Evolutionary conservation across 768 basidiomycete species (phyloP).

Genomic region (Tubosaeta brunneosetosa): DNA sequence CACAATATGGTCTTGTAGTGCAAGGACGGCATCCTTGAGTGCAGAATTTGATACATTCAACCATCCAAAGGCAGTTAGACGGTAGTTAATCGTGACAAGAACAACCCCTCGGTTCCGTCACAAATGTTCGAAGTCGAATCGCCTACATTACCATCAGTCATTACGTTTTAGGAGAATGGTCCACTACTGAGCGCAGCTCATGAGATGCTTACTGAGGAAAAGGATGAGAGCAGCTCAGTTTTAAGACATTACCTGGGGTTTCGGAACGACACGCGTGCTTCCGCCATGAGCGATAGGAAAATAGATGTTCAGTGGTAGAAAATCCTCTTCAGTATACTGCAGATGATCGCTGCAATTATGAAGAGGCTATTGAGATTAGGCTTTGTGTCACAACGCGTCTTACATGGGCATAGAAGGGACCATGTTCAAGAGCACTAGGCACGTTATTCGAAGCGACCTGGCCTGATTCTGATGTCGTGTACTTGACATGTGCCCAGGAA

Average conservation of each 20-base stretch:
- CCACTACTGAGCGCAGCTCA: background rate
- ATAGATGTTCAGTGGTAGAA: conserved; percentile 18
- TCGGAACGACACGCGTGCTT: background rate
- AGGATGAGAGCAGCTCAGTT: background rate
- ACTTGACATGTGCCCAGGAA: conserved; percentile 16
- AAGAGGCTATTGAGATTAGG: conserved; percentile 6
- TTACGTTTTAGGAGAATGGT: no score
- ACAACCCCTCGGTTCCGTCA: conserved; percentile 12
- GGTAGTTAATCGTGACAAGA: conserved; percentile 22
- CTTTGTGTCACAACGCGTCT: background rate
- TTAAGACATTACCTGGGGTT: conserved; percentile 21
- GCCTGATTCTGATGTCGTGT: conserved; percentile 5
- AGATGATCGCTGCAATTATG: conserved; percentile 12
- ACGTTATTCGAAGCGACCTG: conserved; percentile 1
- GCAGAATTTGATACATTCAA: conserved; percentile 23
- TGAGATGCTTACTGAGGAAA: background rate
- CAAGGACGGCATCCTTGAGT: conserved; percentile 30
- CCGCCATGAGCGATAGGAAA: conserved; percentile 5
- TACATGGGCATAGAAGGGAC: conserved; percentile 19
- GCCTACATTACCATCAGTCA: no score
- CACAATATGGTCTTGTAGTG: conserved; percentile 32
- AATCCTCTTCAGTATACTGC: conserved; percentile 12
- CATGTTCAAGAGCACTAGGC: conserved; percentile 8
- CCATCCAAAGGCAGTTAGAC: conserved; percentile 20
- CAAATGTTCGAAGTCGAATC: no score